Evolutionary conservation across 192 early-diverging fungal species (phyloP), one percentile per base, ranked within the genome.

Genomic region (Gonapodya prolifera): DNA sequence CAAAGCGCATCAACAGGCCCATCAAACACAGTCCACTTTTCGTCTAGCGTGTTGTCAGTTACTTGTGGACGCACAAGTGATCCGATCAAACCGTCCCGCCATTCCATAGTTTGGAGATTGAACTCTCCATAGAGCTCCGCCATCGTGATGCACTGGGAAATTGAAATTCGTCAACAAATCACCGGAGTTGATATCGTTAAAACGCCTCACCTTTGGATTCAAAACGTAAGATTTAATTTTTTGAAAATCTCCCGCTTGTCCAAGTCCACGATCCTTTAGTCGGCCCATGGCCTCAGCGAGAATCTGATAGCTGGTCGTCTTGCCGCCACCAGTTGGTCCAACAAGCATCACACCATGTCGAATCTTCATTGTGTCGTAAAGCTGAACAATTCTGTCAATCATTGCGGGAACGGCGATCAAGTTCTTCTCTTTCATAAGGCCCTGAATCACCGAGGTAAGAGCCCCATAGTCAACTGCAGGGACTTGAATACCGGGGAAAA

Each of bases 321-420:
- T 75, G 31, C 35, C 35, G 35, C 73, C 31, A 2, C 89, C 89
- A n/a, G 88, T 84, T 73, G 89, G 87, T 73, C 89, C 89, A 75
- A 90, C 87, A 45, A 90, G 89, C 80, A 90, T 89, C n/a, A 90
- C 89, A 80, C 88, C 89, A 80, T 90, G 89, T 79, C 89, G 84
- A 0, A 90, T 87, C n/a, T 86, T 87, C 74, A 90, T 75, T 69
- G 89, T 78, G 77, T 90, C 89, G 73, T 90, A 87, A 34, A 90
- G 77, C 77, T 90, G 89, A 0, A 90, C 89, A 69, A 85, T 83
- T 76, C 89, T 90, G 23, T 89, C 79, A 0, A 90, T 85, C 73
- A 90, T 89, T 34, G 87, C 86, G 34, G 89, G 87, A 77, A 89
- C 89, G 2, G 89, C 86, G 76, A 89, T 86, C 33, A 90, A 80